Conservation (phyloP, 2,329 filamentous ascomycete species). For the Botrytis porri region DNA sequence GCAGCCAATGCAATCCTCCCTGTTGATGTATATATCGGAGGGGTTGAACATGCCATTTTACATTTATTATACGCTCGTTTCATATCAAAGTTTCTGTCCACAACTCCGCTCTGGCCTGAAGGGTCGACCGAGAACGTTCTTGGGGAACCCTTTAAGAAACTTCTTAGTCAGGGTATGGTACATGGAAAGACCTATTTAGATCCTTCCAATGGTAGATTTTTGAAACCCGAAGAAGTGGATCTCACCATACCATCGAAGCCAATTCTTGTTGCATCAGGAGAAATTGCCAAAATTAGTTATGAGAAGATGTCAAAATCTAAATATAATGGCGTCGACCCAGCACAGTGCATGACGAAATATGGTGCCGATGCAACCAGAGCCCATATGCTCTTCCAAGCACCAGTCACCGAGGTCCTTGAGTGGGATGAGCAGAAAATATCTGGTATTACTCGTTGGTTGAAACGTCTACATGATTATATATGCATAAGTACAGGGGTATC, state of each 20-base stretch:
- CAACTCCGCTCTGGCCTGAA: conserved; percentile 48
- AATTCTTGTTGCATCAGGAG: conserved; percentile 59
- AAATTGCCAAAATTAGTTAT: conserved; percentile 60
- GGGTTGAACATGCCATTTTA: conserved; percentile 86
- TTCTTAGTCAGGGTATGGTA: conserved; percentile 90
- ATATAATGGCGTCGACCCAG: conserved; percentile 84
- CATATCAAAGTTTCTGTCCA: conserved; percentile 80
- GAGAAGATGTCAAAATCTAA: conserved; percentile 98
- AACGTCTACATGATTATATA: conserved; percentile 48
- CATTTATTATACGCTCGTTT: conserved; percentile 88
- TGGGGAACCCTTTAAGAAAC: conserved; percentile 75
- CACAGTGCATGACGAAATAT: conserved; percentile 66
- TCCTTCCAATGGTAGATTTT: conserved; percentile 69
- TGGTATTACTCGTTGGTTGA: conserved; percentile 78
- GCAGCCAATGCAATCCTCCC: conserved; percentile 59
- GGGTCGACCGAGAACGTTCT: conserved; percentile 41
- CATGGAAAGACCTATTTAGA: conserved; percentile 81
- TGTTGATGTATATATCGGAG: conserved; percentile 85
- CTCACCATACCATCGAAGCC: conserved; percentile 54
- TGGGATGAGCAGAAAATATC: conserved; percentile 84
- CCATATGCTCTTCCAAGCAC: conserved; percentile 86
- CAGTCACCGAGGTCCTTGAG: conserved; percentile 77
- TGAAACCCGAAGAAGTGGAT: conserved; percentile 74
- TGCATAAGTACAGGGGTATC: background rate
- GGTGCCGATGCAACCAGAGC: conserved; percentile 82